These are phyloP conservation scores for Apocynum venetum DNA, from an alignment of 257 asterid species.

Conservation along the genomic window DNA sequence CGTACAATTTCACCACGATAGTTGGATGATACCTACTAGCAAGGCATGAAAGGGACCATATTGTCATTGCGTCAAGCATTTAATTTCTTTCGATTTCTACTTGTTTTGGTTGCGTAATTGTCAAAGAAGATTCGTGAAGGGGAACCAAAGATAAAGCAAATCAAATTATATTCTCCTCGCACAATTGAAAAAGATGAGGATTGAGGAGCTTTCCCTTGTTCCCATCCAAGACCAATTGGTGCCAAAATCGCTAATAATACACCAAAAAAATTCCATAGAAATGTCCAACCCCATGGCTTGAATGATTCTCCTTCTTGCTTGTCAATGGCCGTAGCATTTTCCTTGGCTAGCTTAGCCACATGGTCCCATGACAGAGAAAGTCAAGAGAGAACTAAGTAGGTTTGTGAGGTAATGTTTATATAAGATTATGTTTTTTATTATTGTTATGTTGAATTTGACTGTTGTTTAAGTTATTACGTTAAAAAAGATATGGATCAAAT, in stretches of 20 bases:
- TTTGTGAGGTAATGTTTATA: too few species aligned
- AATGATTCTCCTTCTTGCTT: slow-evolving; percentile 5
- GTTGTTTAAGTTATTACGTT: too few species aligned
- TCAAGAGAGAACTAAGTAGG: neutral
- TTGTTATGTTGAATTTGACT: too few species aligned
- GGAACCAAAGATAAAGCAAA: neutral
- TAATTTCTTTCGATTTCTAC: neutral
- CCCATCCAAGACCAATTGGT: slow-evolving; percentile 11
- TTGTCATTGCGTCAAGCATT: slow-evolving; percentile 7
- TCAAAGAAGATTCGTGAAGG: neutral
- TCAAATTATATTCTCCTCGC: slow-evolving; percentile 7
- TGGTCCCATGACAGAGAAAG: slow-evolving; percentile 21
- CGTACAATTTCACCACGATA: too few species aligned
- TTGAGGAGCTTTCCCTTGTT: neutral
- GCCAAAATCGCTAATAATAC: slow-evolving; percentile 11
- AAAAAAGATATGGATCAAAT: too few species aligned
- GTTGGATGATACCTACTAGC: neutral
- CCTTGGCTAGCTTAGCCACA: neutral
- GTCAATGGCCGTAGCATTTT: neutral
- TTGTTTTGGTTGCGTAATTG: neutral
- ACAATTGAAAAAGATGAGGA: slow-evolving; percentile 14
- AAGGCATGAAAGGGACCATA: slow-evolving; percentile 11
- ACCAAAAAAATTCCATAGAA: slow-evolving; percentile 13
- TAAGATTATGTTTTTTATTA: too few species aligned
- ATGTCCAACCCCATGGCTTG: slow-evolving; percentile 1